Conservation (phyloP, 116 monocot genomes). For the Zostera marina region DNA sequence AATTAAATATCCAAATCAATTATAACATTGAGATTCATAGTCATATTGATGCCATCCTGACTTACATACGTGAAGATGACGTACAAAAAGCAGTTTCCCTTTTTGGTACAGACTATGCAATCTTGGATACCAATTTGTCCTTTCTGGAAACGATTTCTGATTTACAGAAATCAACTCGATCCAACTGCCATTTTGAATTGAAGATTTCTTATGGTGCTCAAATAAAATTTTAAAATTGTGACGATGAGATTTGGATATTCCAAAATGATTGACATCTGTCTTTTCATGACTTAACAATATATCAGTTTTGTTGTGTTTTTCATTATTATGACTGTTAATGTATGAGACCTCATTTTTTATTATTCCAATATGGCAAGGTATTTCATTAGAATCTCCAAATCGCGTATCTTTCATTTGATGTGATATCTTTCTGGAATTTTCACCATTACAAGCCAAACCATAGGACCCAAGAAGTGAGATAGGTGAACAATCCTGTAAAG, state of each 20-base stretch:
- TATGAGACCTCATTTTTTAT: constrained; percentile 2
- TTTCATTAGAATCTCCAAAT: constrained; percentile 2
- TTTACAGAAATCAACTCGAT: constrained; percentile 22
- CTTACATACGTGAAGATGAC: constrained; percentile 86
- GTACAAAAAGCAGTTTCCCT: constrained; percentile 15
- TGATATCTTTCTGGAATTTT: background rate
- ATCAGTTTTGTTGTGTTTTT: background rate
- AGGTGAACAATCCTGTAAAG: constrained; percentile 27
- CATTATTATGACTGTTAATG: background rate
- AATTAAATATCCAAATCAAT: constrained; percentile 1
- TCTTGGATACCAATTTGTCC: constrained; percentile 34
- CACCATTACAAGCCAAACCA: background rate
- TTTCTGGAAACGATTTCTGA: constrained; percentile 9
- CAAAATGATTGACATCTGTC: background rate
- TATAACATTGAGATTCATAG: background rate
- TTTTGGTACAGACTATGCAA: constrained; percentile 46
- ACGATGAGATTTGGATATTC: constrained; percentile 25
- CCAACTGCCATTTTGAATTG: constrained; percentile 31
- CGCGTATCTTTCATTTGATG: background rate
- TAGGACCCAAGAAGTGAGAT: constrained; percentile 44
- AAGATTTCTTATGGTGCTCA: constrained; percentile 16
- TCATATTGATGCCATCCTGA: constrained; percentile 14
- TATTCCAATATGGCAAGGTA: background rate
- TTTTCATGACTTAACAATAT: constrained; percentile 7
- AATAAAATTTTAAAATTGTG: constrained; percentile 10